phyloP scores from a whole-genome alignment of 192 early-diverging fungal genomes.

The Backusella westeae region DNA sequence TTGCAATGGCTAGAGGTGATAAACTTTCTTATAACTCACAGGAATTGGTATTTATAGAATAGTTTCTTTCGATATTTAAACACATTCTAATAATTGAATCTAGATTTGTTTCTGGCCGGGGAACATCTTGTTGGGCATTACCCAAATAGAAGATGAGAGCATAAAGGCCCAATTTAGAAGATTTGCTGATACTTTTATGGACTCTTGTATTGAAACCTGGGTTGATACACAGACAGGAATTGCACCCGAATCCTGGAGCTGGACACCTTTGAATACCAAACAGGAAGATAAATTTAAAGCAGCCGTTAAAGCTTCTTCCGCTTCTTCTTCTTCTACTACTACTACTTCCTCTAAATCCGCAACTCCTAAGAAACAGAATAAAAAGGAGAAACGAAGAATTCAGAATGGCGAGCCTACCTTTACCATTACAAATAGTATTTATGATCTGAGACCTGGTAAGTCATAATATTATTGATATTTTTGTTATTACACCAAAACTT shows the following conservation, averaged over 20 bases:
- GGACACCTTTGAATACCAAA: not conserved
- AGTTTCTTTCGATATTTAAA: not conserved
- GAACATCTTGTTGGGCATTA: slow-evolving; percentile 41
- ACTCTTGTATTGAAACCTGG: slow-evolving; percentile 43
- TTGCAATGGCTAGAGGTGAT: slow-evolving; percentile 1
- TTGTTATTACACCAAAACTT: not conserved
- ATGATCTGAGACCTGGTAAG: slow-evolving; percentile 46
- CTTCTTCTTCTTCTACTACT: not conserved
- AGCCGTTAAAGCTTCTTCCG: not conserved
- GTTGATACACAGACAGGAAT: slow-evolving; percentile 39
- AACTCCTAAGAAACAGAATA: not conserved
- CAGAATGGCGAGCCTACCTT: slow-evolving; percentile 12
- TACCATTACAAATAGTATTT: slow-evolving; percentile 13
- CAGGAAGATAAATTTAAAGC: slow-evolving; percentile 1
- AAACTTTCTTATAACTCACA: not conserved
- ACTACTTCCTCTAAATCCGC: not conserved
- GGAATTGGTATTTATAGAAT: slow-evolving; percentile 11
- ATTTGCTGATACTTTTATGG: slow-evolving; percentile 41
- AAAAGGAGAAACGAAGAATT: not conserved
- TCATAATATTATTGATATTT: not conserved
- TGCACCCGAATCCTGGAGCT: slow-evolving; percentile 43
- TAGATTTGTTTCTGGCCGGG: slow-evolving; percentile 52
- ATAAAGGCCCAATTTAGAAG: slow-evolving; percentile 18
- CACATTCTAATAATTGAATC: not conserved
- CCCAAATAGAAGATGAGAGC: slow-evolving; percentile 30